These are phyloP conservation scores for Hyparrhenia diplandra DNA, from an alignment of 176 grass and related monocot species.

Conservation along the genomic window DNA sequence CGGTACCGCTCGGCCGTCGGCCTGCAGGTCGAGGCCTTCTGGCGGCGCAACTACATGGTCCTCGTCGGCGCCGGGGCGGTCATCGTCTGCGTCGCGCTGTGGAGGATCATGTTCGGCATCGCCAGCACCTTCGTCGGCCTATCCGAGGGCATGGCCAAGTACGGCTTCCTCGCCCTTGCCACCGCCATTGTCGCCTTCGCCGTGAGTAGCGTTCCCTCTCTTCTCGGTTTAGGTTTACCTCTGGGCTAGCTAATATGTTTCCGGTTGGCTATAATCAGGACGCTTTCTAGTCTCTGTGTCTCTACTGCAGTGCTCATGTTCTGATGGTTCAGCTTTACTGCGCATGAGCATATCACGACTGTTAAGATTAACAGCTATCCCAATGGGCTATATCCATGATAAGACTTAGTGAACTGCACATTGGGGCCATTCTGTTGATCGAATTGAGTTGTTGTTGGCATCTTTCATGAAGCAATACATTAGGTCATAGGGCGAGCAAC, in stretches of 20 bases:
- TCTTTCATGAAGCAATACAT: not conserved
- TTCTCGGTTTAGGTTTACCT: not conserved
- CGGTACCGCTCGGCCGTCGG: conserved; percentile 66
- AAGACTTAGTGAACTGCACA: not conserved
- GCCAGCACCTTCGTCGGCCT: conserved; percentile 86
- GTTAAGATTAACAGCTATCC: not conserved
- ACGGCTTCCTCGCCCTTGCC: conserved; percentile 95
- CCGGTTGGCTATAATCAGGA: no score
- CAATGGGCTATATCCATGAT: not conserved
- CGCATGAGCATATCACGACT: not conserved
- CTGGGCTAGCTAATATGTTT: not conserved
- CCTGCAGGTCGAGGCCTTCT: conserved; percentile 87
- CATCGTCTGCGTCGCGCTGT: conserved; percentile 70
- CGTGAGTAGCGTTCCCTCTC: conserved; percentile 43
- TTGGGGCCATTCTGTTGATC: not conserved
- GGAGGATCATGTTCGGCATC: conserved; percentile 91
- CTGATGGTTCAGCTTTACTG: not conserved
- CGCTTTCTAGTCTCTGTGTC: no score
- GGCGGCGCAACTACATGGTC: conserved; percentile 77
- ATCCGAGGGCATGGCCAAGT: conserved; percentile 95
- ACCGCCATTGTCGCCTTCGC: conserved; percentile 78
- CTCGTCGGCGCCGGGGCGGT: conserved; percentile 59
- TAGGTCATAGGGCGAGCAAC: not conserved
- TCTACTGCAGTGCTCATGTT: no score
- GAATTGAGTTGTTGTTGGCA: not conserved